Evolutionary conservation across 2,329 filamentous ascomycete genomes (phyloP), one percentile per base, ranked within the genome.

Genomic region (Xylaria polymorpha): DNA sequence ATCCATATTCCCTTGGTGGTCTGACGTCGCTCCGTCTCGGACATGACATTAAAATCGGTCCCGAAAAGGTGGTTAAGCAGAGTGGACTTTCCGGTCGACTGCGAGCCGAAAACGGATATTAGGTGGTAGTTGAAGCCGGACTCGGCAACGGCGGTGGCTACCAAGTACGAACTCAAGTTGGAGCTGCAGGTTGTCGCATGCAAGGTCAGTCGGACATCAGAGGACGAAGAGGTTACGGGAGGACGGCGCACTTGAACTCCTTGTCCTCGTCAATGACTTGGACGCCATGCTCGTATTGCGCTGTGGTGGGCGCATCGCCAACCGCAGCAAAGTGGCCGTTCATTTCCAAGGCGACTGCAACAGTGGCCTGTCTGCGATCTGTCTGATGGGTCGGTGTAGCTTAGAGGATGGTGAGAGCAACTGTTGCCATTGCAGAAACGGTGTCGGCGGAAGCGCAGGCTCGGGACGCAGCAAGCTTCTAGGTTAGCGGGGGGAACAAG

Each of bases 1-100:
- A 99, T 92, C 96, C 96, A 99, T 80, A 99, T 99, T 79, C 96
- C 96, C 85, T 98, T 99, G 53, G 96, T 99, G 0, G 96, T 99
- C 86, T 99, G 96, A 71, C 94, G 91, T 73, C 96, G 90, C 81
- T 98, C 94, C 71, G 90, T 87, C 86, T 99, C 96, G 76, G 94
- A 93, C 96, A 99, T 99, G 79, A 99, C 95, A 74, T 94, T 95
- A 84, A 99, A 99, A 66, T 94, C 88, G 74, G 96, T 99, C 72
- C 94, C 93, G 80, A 99, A 99, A 66, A 99, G 90, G 82, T 95
- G 87, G 84, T 99, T 99, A 73, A 99, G 90, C 55, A 99, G 87
- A 6, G 96, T 99, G 55, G 96, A 98, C 84, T 99, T 99, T 75
- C 96, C 96, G 43, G 96, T 99, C 25, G 96, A 98, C 85, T 99